Conservation (phyloP, 202 grass and related monocot species). For the Bolboschoenoplectus hybrid region DNA sequence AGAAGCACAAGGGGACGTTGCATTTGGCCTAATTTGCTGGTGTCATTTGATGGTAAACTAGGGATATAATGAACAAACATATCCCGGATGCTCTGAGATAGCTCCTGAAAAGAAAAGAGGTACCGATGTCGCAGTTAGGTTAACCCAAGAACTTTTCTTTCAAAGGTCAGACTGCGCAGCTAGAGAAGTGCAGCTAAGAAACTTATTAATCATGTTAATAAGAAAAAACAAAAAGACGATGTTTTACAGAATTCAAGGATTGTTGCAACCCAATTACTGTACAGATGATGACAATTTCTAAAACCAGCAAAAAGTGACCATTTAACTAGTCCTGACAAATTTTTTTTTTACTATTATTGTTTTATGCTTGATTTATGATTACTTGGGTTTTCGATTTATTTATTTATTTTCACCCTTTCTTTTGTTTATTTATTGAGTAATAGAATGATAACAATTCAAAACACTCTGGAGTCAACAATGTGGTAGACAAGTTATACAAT, state of each 20-base stretch:
- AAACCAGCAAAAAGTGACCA: neutral
- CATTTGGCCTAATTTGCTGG: conserved; percentile 85
- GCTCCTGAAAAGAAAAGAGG: conserved; percentile 51
- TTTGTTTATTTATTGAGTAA: neutral
- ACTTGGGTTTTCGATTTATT: conserved; percentile 8
- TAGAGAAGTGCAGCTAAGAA: neutral
- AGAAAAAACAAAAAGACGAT: neutral
- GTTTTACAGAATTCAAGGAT: neutral
- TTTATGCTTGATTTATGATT: neutral
- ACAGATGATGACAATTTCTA: neutral
- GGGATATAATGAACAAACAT: conserved; percentile 53
- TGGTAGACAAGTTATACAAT: conserved; percentile 13
- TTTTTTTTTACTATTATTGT: neutral
- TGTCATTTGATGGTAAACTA: conserved; percentile 62
- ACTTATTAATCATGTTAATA: neutral
- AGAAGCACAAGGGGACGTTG: conserved; percentile 90
- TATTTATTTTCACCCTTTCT: conserved; percentile 13
- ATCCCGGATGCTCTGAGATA: conserved; percentile 67
- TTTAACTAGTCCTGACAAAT: neutral
- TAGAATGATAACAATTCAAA: conserved; percentile 16
- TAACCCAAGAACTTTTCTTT: neutral
- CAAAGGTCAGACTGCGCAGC: neutral
- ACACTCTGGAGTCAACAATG: neutral
- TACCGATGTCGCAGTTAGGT: neutral
- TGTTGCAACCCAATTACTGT: conserved; percentile 11